Evolutionary conservation across 2,329 filamentous ascomycete species (phyloP).

Genomic region (Neonectria faginata): DNA sequence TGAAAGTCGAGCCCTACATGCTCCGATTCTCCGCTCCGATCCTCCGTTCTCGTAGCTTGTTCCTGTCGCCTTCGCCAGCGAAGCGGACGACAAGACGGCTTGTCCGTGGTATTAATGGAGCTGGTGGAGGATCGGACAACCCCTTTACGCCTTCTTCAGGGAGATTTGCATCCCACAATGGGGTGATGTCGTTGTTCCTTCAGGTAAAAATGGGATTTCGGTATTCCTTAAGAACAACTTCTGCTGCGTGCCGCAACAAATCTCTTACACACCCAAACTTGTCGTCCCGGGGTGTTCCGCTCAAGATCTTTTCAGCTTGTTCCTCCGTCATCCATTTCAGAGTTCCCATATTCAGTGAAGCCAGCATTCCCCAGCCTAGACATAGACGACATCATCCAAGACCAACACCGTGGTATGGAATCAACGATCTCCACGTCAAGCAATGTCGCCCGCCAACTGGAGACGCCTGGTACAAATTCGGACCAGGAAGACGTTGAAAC

Average conservation of each 20-base stretch:
- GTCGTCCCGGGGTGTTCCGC: too few species aligned
- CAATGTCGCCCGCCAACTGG: neutral
- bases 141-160: neutral
- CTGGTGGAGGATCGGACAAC: neutral
- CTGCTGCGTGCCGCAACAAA: too few species aligned
- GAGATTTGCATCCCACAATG: neutral
- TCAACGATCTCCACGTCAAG: neutral
- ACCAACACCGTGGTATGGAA: neutral
- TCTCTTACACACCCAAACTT: too few species aligned
- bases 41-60: neutral
- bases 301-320: too few species aligned
- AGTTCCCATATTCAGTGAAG: too few species aligned
- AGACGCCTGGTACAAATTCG: neutral
- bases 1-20: too few species aligned
- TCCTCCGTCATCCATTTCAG: too few species aligned
- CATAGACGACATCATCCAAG: too few species aligned
- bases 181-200: neutral
- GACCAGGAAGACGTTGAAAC: neutral
- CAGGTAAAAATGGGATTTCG: too few species aligned
- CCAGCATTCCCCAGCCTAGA: too few species aligned
- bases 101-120: neutral
- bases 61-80: neutral
- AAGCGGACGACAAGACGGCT: neutral
- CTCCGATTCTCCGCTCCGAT: neutral
- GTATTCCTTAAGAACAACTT: too few species aligned